Conservation (phyloP, 1,284 basidiomycete species). For the Ganoderma sp. region DNA sequence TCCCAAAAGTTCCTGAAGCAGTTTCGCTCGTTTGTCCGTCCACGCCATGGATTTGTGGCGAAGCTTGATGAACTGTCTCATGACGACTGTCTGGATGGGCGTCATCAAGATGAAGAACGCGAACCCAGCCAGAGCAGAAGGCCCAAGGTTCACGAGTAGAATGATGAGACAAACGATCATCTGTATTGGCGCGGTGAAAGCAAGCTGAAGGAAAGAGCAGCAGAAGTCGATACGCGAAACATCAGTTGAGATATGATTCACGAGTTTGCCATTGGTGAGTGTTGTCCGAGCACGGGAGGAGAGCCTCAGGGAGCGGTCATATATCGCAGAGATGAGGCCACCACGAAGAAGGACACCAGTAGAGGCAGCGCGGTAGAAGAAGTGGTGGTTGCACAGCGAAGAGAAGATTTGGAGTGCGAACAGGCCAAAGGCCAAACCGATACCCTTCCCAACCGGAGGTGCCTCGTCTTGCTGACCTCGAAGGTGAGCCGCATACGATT, state of each 20-base stretch:
- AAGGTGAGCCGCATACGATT: slow-evolving; percentile 65
- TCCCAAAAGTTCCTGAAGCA: slow-evolving; percentile 83
- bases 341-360: slow-evolving; percentile 84
- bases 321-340: slow-evolving; percentile 90
- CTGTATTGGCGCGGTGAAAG: slow-evolving; percentile 79
- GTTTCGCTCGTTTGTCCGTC: slow-evolving; percentile 88
- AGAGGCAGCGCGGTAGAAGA: slow-evolving; percentile 76
- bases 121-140: slow-evolving; percentile 84
- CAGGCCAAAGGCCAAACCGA: slow-evolving; percentile 78
- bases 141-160: slow-evolving; percentile 75
- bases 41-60: slow-evolving; percentile 84
- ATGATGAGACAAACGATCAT: slow-evolving; percentile 74
- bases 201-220: slow-evolving; percentile 82
- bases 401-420: slow-evolving; percentile 72
- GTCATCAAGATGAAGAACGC: slow-evolving; percentile 76
- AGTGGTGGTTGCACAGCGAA: slow-evolving; percentile 80
- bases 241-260: slow-evolving; percentile 95
- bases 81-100: slow-evolving; percentile 71
- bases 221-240: slow-evolving; percentile 91
- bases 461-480: slow-evolving; percentile 46
- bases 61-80: slow-evolving; percentile 77
- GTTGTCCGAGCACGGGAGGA: slow-evolving; percentile 84
- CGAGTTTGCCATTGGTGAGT: slow-evolving; percentile 84
- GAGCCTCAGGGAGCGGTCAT: slow-evolving; percentile 78
- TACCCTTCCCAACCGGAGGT: slow-evolving; percentile 72